Base-by-base conservation (phyloP, 495 filamentous ascomycete genomes). In the Elaphomyces granulatus region DNA sequence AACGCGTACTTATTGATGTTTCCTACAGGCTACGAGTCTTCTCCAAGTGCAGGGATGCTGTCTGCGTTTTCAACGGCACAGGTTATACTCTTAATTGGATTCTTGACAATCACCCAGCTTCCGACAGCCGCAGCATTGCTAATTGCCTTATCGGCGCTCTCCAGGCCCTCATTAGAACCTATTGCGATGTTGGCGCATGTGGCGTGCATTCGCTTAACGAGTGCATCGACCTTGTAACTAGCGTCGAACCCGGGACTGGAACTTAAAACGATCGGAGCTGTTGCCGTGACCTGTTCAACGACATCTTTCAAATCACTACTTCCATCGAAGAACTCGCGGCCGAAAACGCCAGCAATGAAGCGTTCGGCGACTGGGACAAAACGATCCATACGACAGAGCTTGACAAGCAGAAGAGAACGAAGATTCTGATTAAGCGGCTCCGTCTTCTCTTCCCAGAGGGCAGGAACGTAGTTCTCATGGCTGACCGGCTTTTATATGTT, bases 231-330 rank as follows among this genome's bases (percentile, higher is more conserved):
- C 70, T 95, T 95, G 74, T 95, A 98, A 54, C 84, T 92, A 20
- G 90, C 90, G 61, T 98, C 90, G 56, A 96, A 98, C 39, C 90
- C 90, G 40, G 90, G 87, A 49, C 78, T 93, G 10, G 87, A 96
- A 54, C 86, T 83, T 10, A 98, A 72, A 18, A 92, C 76, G 51
- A 98, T 83, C 14, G 90, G 90, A 14, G 81, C 81, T 23, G 75
- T 83, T 3, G 87, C 76, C 1, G 76, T 75, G 41, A 95, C 83
- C 59, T 94, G 83, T 28, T 73, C 70, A 37, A 94, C 78, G 16
- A 88, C 82, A 42, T 87, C 74, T 58, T 80, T 75, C 18, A 98
- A 70, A 56, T 96, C 87, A 45, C 83, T 80, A 36, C 76, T 77
- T 34, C 75, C 75, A 40, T 94, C 83, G 37, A 93, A 74, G 12